Percentiles rank a stretch among this genome's conserved stretches.
phyloP scores from a whole-genome alignment of 2,329 filamentous ascomycete species.

The Colletotrichum karsti region DNA sequence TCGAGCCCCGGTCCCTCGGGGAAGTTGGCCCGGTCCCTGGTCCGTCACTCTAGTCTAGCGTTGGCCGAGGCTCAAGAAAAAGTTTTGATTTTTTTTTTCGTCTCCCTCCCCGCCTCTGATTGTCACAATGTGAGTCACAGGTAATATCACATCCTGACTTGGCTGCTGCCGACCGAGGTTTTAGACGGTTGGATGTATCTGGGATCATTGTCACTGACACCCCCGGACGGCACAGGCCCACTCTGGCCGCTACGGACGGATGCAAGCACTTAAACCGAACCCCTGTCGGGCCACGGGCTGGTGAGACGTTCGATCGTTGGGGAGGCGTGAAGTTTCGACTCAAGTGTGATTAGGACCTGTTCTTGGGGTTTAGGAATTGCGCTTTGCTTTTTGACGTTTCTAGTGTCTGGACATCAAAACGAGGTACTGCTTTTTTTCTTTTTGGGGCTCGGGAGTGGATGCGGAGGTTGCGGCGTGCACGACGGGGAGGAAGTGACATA shows the following conservation, averaged over 20 bases:
- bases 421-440: no score
- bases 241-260: slow-evolving; percentile 3
- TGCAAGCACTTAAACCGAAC: slow-evolving; percentile 13
- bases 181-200: background rate
- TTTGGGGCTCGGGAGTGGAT: background rate
- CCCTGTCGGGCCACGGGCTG: background rate
- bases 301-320: slow-evolving; percentile 10
- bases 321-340: no score
- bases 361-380: no score
- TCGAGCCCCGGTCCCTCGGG: background rate
- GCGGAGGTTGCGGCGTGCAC: background rate
- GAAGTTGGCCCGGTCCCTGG: background rate
- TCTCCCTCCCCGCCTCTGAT: no score
- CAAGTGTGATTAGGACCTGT: no score
- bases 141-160: background rate
- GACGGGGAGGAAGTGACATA: background rate
- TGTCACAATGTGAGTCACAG: background rate
- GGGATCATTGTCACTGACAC: background rate
- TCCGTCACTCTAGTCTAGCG: background rate
- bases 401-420: no score
- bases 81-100: background rate
- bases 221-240: background rate
- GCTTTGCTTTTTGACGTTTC: no score
- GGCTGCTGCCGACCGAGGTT: no score
- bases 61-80: background rate